Percentiles rank a stretch among this genome's conserved stretches.
Evolutionary conservation across 1,139 yeast species (phyloP).

Genomic region (Kodamaea sp.): DNA sequence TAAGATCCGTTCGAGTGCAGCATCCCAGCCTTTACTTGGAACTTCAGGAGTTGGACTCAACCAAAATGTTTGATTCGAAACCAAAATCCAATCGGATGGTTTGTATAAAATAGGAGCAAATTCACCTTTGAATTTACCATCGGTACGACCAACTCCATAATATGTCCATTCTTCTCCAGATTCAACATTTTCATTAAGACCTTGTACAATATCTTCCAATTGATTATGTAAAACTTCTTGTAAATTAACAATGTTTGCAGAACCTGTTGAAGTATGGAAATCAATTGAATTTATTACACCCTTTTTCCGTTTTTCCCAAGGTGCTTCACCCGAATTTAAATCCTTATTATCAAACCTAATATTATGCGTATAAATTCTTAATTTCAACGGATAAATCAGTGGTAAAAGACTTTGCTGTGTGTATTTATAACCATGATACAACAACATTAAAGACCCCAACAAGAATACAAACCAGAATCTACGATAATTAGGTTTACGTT

Average conservation of each 20-base stretch:
- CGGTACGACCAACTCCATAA: constrained; percentile 47
- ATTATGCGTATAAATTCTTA: constrained; percentile 52
- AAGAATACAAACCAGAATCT: no score
- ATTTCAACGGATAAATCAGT: constrained; percentile 9
- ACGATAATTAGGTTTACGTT: no score
- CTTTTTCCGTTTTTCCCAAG: constrained; percentile 42
- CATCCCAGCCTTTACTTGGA: constrained; percentile 37
- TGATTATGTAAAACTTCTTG: constrained; percentile 57
- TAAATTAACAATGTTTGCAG: constrained; percentile 43
- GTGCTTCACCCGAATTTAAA: constrained; percentile 33
- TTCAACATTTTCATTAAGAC: constrained; percentile 17
- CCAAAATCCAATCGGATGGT: constrained; percentile 31
- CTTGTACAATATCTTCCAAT: constrained; percentile 41
- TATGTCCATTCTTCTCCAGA: constrained; percentile 36
- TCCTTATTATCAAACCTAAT: constrained; percentile 44
- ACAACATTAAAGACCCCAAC: no score
- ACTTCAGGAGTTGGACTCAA: constrained; percentile 44
- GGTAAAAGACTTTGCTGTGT: not conserved
- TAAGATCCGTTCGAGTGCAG: constrained; percentile 21
- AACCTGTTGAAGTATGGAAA: constrained; percentile 25
- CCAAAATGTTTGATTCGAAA: constrained; percentile 39
- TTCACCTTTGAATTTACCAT: constrained; percentile 44
- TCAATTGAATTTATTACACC: constrained; percentile 39
- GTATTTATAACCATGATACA: no score
- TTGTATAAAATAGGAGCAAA: constrained; percentile 43